These are phyloP conservation scores for Penicillium tannophilum DNA, from an alignment of 495 filamentous ascomycete species.

Conservation along the genomic window DNA sequence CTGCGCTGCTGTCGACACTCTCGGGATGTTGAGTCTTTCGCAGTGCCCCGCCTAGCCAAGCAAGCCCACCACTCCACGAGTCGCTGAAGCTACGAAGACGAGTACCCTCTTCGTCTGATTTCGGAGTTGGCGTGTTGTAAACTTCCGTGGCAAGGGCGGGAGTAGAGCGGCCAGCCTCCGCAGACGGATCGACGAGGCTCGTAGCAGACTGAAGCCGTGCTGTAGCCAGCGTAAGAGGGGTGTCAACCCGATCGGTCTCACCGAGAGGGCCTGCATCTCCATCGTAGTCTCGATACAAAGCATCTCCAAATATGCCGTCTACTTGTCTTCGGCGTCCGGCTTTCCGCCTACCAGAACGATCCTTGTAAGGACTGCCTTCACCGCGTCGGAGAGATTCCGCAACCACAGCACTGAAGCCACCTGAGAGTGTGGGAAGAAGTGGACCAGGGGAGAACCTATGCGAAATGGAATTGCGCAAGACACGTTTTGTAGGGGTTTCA, in stretches of 20 bases:
- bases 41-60: slow-evolving; percentile 44
- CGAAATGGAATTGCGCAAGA: slow-evolving; percentile 41
- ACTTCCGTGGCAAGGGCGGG: slow-evolving; percentile 26
- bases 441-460: slow-evolving; percentile 44
- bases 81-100: slow-evolving; percentile 50
- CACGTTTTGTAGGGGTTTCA: slow-evolving; percentile 39
- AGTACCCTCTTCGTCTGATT: slow-evolving; percentile 22
- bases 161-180: slow-evolving; percentile 31
- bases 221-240: slow-evolving; percentile 27
- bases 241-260: slow-evolving; percentile 19
- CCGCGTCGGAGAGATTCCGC: slow-evolving; percentile 63
- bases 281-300: slow-evolving; percentile 21
- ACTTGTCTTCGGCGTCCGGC: slow-evolving; percentile 31
- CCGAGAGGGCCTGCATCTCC: slow-evolving; percentile 19
- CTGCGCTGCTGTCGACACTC: slow-evolving; percentile 18
- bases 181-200: slow-evolving; percentile 22
- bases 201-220: slow-evolving; percentile 38
- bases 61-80: slow-evolving; percentile 44
- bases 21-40: slow-evolving; percentile 12
- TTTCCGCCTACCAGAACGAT: slow-evolving; percentile 27
- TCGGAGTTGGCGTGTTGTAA: slow-evolving; percentile 11
- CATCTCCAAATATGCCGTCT: slow-evolving; percentile 31
- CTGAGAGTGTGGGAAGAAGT: slow-evolving; percentile 50
- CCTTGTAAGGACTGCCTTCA: slow-evolving; percentile 42
- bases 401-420: slow-evolving; percentile 59